A percentile compares a stretch with the other conserved stretches of the same genome.
phyloP scores from a whole-genome alignment of 2,329 filamentous ascomycete genomes.

The Periconia digitata region DNA sequence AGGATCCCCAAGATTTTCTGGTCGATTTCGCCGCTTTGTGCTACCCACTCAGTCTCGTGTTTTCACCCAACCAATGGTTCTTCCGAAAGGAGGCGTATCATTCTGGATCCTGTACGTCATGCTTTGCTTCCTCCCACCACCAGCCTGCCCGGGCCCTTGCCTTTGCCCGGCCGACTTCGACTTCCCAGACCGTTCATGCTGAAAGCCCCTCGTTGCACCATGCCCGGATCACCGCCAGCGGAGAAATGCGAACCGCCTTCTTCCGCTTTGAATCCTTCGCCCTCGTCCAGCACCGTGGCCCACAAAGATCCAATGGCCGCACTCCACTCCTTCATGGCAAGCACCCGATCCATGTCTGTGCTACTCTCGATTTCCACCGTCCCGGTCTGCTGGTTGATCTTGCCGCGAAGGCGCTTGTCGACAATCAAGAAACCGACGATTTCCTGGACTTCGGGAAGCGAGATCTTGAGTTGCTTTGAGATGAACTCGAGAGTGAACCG shows the following conservation, averaged over 20 bases:
- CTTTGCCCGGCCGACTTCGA: conserved; percentile 39
- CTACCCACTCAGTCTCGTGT: neutral
- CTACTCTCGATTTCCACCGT: conserved; percentile 77
- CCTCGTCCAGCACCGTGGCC: conserved; percentile 72
- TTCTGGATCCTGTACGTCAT: conserved; percentile 39
- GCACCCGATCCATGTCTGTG: conserved; percentile 72
- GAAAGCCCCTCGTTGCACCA: conserved; percentile 28
- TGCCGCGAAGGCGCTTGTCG: conserved; percentile 81
- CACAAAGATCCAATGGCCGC: conserved; percentile 70
- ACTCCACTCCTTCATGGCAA: conserved; percentile 73
- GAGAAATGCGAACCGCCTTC: conserved; percentile 44
- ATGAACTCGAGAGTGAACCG: conserved; percentile 88
- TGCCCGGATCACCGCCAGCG: conserved; percentile 22
- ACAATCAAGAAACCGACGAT: conserved; percentile 95
- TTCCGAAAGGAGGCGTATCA: neutral
- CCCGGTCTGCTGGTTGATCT: conserved; percentile 85
- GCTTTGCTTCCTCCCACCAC: conserved; percentile 42
- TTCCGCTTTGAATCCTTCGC: conserved; percentile 67
- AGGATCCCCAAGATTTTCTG: conserved; percentile 22
- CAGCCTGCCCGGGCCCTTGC: conserved; percentile 43
- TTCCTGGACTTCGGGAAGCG: conserved; percentile 83
- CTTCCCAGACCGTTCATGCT: conserved; percentile 28
- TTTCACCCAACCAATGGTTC: conserved; percentile 2
- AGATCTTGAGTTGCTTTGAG: conserved; percentile 83
- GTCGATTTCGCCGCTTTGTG: neutral